Base-by-base conservation (phyloP, 495 filamentous ascomycete species). In the Oleoguttula mirabilis region DNA sequence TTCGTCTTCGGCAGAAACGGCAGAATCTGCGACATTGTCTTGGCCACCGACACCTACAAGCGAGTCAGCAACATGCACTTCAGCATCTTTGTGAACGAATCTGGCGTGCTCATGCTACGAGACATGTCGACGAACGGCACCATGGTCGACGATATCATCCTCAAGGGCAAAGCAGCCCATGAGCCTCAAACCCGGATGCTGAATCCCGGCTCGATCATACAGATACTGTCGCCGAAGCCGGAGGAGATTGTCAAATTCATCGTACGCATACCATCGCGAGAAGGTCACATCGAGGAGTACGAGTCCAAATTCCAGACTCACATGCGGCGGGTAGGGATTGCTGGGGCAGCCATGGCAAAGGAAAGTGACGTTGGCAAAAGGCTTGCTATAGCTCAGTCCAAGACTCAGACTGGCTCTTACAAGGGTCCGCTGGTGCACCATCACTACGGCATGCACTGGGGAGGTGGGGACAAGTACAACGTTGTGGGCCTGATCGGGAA, bases 41-140 rank as follows among this genome's bases (percentile, higher is more conserved):
- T 63, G 3, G 59, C 64, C 15, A 58, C 70, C 33, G 68, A 79
- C 36, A 69, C 73, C 2, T 59, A 67, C 39, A 73, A 62, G 39
- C 71, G 77, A 15, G 66, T 95, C 27, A 94, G 87, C 61, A 94
- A 94, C 55, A 67, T 74, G 10, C 90, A 98, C 55, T 98, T 94
- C 58, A 77, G 84, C 24, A 93, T 98, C 41, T 92, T 79, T 54
- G 62, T 94, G 38, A 96, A 84, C 41, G 62, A 73, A 3, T 71
- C 81, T 34, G 82, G 75, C 10, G 76, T 80, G 32, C 65, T 95
- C 50, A 93, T 98, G 87, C 61, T 96, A 3, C 77, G 93, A 58
- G 90, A 98, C 49, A 70, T 72, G 39, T 96, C 90, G 0, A 93
- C 86, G 0, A 96, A 94, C 49, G 90, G 90, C 17, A 96, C 92